These are phyloP conservation scores for Psilocybe subaeruginosa DNA, from an alignment of 768 basidiomycete species.

Conservation along the genomic window DNA sequence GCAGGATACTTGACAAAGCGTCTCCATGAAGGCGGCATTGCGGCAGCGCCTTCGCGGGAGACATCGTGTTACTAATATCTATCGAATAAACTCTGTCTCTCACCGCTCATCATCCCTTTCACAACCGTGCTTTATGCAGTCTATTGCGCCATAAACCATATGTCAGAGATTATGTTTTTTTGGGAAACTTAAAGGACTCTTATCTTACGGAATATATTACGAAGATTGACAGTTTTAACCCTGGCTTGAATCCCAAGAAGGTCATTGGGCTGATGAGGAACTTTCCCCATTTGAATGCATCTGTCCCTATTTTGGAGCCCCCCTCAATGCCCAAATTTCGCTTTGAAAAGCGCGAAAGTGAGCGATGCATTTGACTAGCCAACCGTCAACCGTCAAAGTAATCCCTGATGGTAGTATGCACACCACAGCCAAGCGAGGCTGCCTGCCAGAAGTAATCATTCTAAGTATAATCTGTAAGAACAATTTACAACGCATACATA, in stretches of 20 bases:
- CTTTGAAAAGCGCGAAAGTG: background rate
- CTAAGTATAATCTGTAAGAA: background rate
- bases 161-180: background rate
- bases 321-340: background rate
- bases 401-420: no score
- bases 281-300: background rate
- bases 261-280: background rate
- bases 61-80: background rate
- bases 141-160: background rate
- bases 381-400: background rate
- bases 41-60: background rate
- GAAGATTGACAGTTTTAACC: background rate
- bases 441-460: background rate
- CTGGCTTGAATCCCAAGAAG: background rate
- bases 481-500: background rate
- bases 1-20: background rate
- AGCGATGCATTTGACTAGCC: background rate
- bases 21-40: background rate
- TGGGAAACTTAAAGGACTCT: background rate
- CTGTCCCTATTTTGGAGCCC: background rate
- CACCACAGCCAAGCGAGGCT: no score
- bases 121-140: background rate
- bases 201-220: background rate
- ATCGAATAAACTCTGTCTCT: slow-evolving; percentile 3
- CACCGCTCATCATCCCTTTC: slow-evolving; percentile 10